These are phyloP conservation scores for Brasenia schreberi DNA, from an alignment of 164 flowering plant genomes.

Conservation along the genomic window DNA sequence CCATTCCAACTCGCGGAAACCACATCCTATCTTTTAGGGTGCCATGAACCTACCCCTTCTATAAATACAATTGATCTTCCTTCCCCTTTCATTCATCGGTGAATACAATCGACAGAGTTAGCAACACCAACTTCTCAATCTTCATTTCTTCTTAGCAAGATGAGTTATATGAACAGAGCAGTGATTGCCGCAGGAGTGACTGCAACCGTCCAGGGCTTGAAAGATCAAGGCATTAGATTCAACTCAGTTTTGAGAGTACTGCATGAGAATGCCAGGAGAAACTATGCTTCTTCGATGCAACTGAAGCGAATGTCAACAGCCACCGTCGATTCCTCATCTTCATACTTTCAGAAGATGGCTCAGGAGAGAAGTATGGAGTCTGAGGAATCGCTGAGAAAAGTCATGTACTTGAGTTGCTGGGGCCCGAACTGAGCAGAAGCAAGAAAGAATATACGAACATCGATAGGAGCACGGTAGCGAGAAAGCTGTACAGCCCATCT, in stretches of 20 bases:
- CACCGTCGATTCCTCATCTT: not conserved
- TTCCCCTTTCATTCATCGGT: too few species aligned
- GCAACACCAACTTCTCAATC: too few species aligned
- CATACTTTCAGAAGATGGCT: not conserved
- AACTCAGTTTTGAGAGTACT: not conserved
- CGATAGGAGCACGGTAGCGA: too few species aligned
- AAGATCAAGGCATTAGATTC: not conserved
- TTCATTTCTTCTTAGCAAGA: not conserved
- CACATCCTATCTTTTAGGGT: too few species aligned
- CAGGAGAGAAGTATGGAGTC: constrained; percentile 1
- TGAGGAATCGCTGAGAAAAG: constrained; percentile 13
- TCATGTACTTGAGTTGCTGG: constrained; percentile 13
- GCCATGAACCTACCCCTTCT: too few species aligned
- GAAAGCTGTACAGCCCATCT: too few species aligned
- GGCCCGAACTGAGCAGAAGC: constrained; percentile 5
- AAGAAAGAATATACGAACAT: too few species aligned
- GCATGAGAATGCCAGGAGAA: not conserved
- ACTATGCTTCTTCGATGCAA: not conserved
- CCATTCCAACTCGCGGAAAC: too few species aligned
- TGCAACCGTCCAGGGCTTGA: not conserved
- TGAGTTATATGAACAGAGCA: not conserved
- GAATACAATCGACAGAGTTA: too few species aligned
- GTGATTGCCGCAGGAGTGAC: not conserved
- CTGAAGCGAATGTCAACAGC: not conserved
- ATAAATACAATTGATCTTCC: too few species aligned